Evolutionary conservation across 2,329 filamentous ascomycete species (phyloP).

Genomic region (Xylaria sp.): DNA sequence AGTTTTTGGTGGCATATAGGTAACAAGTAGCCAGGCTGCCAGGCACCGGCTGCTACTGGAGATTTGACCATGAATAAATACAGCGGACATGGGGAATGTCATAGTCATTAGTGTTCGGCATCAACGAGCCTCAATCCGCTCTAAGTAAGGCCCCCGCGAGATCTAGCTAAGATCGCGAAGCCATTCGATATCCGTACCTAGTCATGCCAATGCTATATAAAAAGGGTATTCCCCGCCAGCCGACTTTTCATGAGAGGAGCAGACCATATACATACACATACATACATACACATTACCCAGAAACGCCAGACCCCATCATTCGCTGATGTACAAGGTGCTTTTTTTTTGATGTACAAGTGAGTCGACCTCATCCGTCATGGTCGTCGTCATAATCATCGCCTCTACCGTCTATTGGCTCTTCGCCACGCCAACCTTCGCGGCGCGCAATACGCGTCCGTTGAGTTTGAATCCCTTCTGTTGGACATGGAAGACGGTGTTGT

Average conservation of each 20-base stretch:
- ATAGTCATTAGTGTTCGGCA: conserved; percentile 19
- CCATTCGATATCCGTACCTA: conserved; percentile 15
- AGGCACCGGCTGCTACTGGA: too few relatives aligned
- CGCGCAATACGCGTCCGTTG: conserved; percentile 85
- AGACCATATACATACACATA: conserved; percentile 28
- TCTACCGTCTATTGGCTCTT: conserved; percentile 67
- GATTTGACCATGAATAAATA: neutral
- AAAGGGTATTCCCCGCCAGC: conserved; percentile 23
- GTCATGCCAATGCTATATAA: conserved; percentile 12
- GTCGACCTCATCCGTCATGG: neutral
- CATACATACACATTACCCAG: conserved; percentile 33
- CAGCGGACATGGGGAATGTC: neutral
- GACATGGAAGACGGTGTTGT: conserved; percentile 86
- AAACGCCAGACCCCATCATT: conserved; percentile 29
- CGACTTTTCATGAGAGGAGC: conserved; percentile 37
- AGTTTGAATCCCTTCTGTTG: conserved; percentile 96
- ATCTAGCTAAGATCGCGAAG: conserved; percentile 21
- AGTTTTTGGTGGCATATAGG: neutral
- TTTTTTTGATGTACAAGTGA: conserved; percentile 30
- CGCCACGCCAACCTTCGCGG: conserved; percentile 94
- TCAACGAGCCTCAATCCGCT: conserved; percentile 17
- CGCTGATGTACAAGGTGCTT: conserved; percentile 25
- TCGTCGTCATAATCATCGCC: conserved; percentile 11
- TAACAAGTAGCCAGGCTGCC: too few relatives aligned
- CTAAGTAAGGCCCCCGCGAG: conserved; percentile 13